Base-by-base conservation (phyloP, 352 stramenopile species). In the Phytophthora colocasiae region DNA sequence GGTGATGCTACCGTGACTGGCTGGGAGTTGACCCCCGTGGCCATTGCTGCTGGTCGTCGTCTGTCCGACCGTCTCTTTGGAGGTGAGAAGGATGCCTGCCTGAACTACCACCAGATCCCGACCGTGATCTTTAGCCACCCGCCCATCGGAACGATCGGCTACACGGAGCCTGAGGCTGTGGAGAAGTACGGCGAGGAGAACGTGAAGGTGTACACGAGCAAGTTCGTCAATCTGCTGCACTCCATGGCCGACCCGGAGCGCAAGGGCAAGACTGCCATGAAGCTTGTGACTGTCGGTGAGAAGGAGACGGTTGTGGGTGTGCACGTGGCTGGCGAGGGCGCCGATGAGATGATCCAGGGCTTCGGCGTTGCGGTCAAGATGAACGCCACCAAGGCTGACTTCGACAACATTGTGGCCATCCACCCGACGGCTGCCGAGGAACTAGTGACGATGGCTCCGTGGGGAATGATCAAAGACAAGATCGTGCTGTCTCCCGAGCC, bases 311-410 rank as follows among this genome's bases (percentile, higher is more conserved):
- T 99, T 26, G 95, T 99, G 38, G 97, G 97, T 38, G 77, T 99
- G 2, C 97, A 99, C 79, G 79, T 98, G 40, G 92, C 98, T 59
- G 97, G 95, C 54, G 88, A 97, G 47, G 90, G 87, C 45, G 91
- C 89, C 3, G 97, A 99, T 77, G 97, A 99, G 83, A 98, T 99
- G 89, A 87, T 99, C 49, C 97, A 99, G 80, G 97, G 97, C 61
- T 99, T 99, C 70, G 97, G 86, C 32, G 94, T 99, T 4, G 97
- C 97, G 4, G 90, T 99, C 68, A 99, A 99, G 78, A 98, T 98
- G 92, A 96, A 96, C 68, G 95, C 93, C 22, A 99, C 96, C 48
- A 98, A 98, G 72, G 83, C 90, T n/a, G 96, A 99, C 81, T 98
- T 99, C 66, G 95, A 99, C 75, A 86, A 89, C 49, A 93, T 90